Percentiles rank a stretch among this genome's conserved stretches.
Evolutionary conservation across 495 filamentous ascomycete species (phyloP).

Genomic region (Lichenothelia convexa): DNA sequence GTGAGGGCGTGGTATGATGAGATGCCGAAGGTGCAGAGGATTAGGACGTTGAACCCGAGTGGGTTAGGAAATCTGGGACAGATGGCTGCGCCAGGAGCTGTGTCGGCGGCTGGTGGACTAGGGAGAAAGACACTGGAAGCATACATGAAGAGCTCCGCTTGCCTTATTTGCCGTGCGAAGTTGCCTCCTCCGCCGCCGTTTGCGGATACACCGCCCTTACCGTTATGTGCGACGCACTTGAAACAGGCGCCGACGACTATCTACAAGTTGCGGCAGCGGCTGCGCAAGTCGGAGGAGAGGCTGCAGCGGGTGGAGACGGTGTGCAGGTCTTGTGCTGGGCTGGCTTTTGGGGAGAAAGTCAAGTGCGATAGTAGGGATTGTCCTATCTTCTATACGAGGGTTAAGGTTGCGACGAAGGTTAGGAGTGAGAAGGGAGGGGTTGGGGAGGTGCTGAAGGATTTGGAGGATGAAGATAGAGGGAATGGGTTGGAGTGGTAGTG

Average conservation of each 20-base stretch:
- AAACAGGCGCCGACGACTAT: constrained; percentile 37
- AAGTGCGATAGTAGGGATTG: constrained; percentile 82
- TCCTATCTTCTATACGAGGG: constrained; percentile 76
- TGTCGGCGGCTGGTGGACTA: no score
- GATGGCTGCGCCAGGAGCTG: constrained; percentile 2
- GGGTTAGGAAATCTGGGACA: constrained; percentile 5
- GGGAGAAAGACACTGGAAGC: constrained; percentile 58
- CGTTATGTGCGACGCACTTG: constrained; percentile 49
- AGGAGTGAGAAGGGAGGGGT: constrained; percentile 31
- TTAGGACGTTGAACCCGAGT: constrained; percentile 25
- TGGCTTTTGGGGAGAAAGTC: constrained; percentile 56
- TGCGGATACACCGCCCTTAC: constrained; percentile 14
- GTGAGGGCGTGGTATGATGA: constrained; percentile 87
- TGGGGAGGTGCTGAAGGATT: constrained; percentile 13
- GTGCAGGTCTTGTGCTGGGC: constrained; percentile 65
- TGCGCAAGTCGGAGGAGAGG: constrained; percentile 45
- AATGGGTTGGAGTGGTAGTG: constrained; percentile 12
- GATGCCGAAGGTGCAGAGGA: constrained; percentile 77
- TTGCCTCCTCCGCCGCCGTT: constrained; percentile 17
- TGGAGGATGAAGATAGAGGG: constrained; percentile 12
- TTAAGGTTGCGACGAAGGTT: constrained; percentile 46
- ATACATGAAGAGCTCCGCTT: constrained; percentile 66
- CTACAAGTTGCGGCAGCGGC: constrained; percentile 36
- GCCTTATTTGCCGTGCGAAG: constrained; percentile 57
- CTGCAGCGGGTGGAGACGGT: constrained; percentile 48